These are phyloP conservation scores for Saccharomycopsis guyanensis DNA, from an alignment of 805 yeast genomes.

Conservation along the genomic window DNA sequence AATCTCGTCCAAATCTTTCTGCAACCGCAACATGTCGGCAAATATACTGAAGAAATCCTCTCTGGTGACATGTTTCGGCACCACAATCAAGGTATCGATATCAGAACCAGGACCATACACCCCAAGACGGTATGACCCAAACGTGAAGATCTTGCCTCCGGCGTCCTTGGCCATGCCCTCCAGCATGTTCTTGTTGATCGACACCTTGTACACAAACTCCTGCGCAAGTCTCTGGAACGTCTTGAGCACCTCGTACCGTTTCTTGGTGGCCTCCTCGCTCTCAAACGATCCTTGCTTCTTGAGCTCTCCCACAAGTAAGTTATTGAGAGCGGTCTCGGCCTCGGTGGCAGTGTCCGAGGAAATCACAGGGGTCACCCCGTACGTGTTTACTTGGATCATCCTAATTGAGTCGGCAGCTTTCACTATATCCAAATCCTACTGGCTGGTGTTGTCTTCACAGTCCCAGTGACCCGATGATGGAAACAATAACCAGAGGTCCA, in stretches of 20 bases:
- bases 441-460: no score
- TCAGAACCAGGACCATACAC: constrained; percentile 98
- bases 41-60: constrained; percentile 86
- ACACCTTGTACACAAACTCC: constrained; percentile 78
- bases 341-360: constrained; percentile 81
- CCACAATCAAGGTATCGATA: constrained; percentile 94
- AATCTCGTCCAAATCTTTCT: constrained; percentile 84
- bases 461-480: no score
- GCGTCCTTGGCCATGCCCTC: constrained; percentile 98
- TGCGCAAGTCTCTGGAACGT: constrained; percentile 65
- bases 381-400: constrained; percentile 24
- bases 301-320: constrained; percentile 65
- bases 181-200: constrained; percentile 79
- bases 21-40: constrained; percentile 54
- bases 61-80: constrained; percentile 88
- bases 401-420: no score
- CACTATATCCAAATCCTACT: no score
- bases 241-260: constrained; percentile 67
- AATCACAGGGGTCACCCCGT: constrained; percentile 77
- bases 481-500: no score
- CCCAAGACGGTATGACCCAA: constrained; percentile 89
- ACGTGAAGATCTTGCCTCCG: constrained; percentile 96
- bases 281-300: constrained; percentile 85
- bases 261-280: constrained; percentile 72
- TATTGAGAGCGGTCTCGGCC: constrained; percentile 70